These are phyloP conservation scores for Plasmodium coatneyi DNA, from an alignment of 169 alveolate species.

Conservation along the genomic window DNA sequence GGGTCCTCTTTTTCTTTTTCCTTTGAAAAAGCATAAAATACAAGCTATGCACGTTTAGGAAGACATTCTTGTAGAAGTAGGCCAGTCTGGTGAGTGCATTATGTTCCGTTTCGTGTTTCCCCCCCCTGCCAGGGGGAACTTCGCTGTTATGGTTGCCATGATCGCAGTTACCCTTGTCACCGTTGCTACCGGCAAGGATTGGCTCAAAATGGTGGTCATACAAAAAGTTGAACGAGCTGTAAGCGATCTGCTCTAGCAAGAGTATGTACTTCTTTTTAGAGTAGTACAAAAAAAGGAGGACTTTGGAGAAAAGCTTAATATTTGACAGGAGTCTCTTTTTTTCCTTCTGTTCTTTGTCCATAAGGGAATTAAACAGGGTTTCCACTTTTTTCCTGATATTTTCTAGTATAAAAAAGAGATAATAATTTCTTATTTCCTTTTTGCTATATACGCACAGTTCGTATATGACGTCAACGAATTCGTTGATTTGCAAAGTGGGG, in stretches of 20 bases:
- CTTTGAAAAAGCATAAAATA: slow-evolving; percentile 43
- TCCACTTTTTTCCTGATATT: slow-evolving; percentile 32
- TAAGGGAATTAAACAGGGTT: slow-evolving; percentile 1
- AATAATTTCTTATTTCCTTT: slow-evolving; percentile 64
- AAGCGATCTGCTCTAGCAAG: slow-evolving; percentile 21
- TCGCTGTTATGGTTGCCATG: not conserved
- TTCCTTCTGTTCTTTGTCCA: slow-evolving; percentile 5
- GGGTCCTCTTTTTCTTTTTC: slow-evolving; percentile 48
- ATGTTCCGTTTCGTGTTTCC: not conserved
- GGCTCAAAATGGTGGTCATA: slow-evolving; percentile 38
- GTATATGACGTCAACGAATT: slow-evolving; percentile 59
- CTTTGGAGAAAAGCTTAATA: slow-evolving; percentile 27
- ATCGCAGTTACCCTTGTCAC: not conserved
- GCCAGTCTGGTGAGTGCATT: not conserved
- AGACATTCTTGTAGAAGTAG: slow-evolving; percentile 42
- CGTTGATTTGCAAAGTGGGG: slow-evolving; percentile 18
- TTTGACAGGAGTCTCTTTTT: slow-evolving; percentile 14
- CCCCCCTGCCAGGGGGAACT: not conserved
- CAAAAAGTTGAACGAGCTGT: slow-evolving; percentile 27
- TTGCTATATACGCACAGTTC: slow-evolving; percentile 66
- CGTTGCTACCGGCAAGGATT: not conserved
- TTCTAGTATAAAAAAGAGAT: slow-evolving; percentile 31
- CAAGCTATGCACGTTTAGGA: slow-evolving; percentile 33
- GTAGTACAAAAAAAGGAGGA: slow-evolving; percentile 22
- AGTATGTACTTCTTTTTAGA: slow-evolving; percentile 50